Conservation (phyloP, 192 early-diverging fungal species). For the Backusella luteola region DNA sequence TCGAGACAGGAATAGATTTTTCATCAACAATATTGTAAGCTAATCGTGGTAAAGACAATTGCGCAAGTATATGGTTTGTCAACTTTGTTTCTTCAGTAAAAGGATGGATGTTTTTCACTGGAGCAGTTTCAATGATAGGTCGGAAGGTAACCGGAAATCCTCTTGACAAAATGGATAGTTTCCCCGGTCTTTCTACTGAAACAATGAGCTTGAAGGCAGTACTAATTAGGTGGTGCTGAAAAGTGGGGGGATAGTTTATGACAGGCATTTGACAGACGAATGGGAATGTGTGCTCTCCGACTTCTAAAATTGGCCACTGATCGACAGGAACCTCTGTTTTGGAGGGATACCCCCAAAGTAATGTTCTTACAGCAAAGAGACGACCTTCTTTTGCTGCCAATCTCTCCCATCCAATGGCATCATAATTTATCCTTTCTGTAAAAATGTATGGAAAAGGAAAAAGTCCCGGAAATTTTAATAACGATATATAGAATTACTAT, state of each 20-base stretch:
- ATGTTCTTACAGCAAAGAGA: not conserved
- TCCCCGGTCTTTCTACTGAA: not conserved
- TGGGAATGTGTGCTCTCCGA: not conserved
- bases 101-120: not conserved
- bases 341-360: not conserved
- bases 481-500: too few species aligned
- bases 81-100: constrained; percentile 5
- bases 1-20: not conserved
- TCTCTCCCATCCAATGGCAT: constrained; percentile 12
- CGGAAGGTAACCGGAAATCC: not conserved
- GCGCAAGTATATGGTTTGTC: not conserved
- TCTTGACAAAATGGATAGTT: not conserved
- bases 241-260: constrained; percentile 3
- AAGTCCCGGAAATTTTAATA: not conserved
- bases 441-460: not conserved
- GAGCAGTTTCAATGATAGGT: not conserved
- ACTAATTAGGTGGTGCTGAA: constrained; percentile 2
- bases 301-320: not conserved
- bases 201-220: not conserved
- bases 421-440: constrained; percentile 16
- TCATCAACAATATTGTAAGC: not conserved
- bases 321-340: not conserved
- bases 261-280: constrained; percentile 10
- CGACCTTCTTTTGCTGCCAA: not conserved
- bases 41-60: not conserved